Percentiles rank a stretch among this genome's conserved stretches.
Conservation (phyloP, 306 rosid genomes). For the Alnus rubra region DNA sequence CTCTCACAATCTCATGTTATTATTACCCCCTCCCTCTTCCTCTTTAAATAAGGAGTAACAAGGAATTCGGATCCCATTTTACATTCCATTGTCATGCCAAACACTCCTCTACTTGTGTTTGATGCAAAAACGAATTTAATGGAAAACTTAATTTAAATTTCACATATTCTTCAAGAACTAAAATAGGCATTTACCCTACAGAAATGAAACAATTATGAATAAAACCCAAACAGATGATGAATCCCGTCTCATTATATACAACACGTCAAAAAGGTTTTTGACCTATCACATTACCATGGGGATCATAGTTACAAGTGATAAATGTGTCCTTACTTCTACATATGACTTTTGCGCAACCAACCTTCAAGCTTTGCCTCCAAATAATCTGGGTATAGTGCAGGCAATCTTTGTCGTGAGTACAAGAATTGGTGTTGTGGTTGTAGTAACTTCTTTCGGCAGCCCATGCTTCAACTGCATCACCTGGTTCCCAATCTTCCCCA, state of each 20-base stretch:
- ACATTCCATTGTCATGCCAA: too few species aligned
- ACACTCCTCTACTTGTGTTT: too few species aligned
- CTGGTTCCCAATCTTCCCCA: slow-evolving; percentile 31
- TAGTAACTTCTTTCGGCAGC: slow-evolving; percentile 30
- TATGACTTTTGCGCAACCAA: slow-evolving; percentile 32
- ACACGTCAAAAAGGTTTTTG: slow-evolving; percentile 26
- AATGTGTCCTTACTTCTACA: slow-evolving; percentile 29
- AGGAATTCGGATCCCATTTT: too few species aligned
- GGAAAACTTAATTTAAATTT: too few species aligned
- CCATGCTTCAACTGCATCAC: slow-evolving; percentile 37
- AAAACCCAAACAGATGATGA: background rate
- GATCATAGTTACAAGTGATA: slow-evolving; percentile 30
- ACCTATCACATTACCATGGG: slow-evolving; percentile 36
- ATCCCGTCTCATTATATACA: background rate
- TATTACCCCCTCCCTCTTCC: too few species aligned
- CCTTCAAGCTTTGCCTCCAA: slow-evolving; percentile 24
- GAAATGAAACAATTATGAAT: background rate
- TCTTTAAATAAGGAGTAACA: too few species aligned
- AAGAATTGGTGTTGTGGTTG: slow-evolving; percentile 23
- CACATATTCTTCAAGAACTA: too few species aligned
- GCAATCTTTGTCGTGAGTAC: slow-evolving; percentile 27
- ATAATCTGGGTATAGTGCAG: slow-evolving; percentile 36
- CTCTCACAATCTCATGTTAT: too few species aligned
- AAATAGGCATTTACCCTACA: too few species aligned
- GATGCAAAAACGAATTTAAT: too few species aligned